Evolutionary conservation across 768 basidiomycete genomes (phyloP).

Genomic region (Leccinum rimulosum): DNA sequence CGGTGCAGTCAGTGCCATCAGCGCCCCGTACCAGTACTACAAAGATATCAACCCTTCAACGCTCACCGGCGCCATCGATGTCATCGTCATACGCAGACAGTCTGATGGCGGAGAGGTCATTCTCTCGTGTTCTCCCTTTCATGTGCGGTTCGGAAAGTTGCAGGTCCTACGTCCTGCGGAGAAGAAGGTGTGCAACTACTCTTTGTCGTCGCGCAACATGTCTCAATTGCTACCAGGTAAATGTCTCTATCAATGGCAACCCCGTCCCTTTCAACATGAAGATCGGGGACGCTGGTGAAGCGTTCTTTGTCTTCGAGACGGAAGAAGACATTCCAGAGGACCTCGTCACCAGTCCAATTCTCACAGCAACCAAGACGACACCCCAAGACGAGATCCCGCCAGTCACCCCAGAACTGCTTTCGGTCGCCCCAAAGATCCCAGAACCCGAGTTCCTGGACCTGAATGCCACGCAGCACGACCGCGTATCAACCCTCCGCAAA

Average conservation of each 20-base stretch:
- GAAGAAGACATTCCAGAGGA: slow-evolving; percentile 91
- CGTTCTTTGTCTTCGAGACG: slow-evolving; percentile 98
- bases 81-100: slow-evolving; percentile 87
- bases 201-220: background rate
- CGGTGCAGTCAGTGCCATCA: slow-evolving; percentile 81
- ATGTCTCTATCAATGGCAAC: slow-evolving; percentile 81
- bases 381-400: slow-evolving; percentile 30
- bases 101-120: slow-evolving; percentile 60
- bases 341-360: slow-evolving; percentile 89
- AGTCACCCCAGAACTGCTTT: slow-evolving; percentile 8
- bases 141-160: slow-evolving; percentile 97
- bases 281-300: slow-evolving; percentile 97
- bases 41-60: slow-evolving; percentile 95
- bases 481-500: slow-evolving; percentile 17
- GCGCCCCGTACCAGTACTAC: slow-evolving; percentile 88
- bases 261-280: slow-evolving; percentile 95
- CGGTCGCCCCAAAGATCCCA: slow-evolving; percentile 22
- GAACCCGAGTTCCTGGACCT: slow-evolving; percentile 89
- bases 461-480: slow-evolving; percentile 42
- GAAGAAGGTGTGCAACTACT: slow-evolving; percentile 64
- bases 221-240: slow-evolving; percentile 56
- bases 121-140: slow-evolving; percentile 92
- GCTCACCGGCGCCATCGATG: slow-evolving; percentile 97
- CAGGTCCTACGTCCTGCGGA: slow-evolving; percentile 91
- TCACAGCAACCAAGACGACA: slow-evolving; percentile 52